A percentile compares a stretch with the other conserved stretches of the same genome.
phyloP scores from a whole-genome alignment of 129 eudicot genomes.

The Artemisia argyi region DNA sequence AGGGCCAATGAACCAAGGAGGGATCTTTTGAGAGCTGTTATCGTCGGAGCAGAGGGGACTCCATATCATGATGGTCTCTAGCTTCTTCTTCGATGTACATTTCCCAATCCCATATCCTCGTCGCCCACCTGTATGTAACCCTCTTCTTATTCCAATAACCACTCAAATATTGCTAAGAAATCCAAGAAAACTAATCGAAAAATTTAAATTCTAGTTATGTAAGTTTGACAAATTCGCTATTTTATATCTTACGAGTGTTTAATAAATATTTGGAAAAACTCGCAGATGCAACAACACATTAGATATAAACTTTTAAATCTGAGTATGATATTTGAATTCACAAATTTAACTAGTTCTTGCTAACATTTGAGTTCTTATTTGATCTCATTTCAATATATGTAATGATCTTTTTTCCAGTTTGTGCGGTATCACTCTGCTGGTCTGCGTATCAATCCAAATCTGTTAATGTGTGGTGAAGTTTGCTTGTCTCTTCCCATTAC shows the following conservation, averaged over 20 bases:
- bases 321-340: too few species aligned
- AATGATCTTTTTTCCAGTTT: constrained; percentile 33
- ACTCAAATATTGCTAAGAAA: not conserved
- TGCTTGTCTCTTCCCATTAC: constrained; percentile 54
- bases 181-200: too few species aligned
- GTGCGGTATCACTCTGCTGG: constrained; percentile 79
- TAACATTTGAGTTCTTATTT: too few species aligned
- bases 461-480: constrained; percentile 52
- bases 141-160: not conserved
- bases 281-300: too few species aligned
- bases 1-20: constrained; percentile 75
- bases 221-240: too few species aligned
- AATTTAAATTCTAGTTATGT: too few species aligned
- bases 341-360: too few species aligned
- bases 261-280: too few species aligned
- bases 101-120: constrained; percentile 57
- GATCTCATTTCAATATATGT: not conserved
- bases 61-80: constrained; percentile 89
- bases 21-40: constrained; percentile 80
- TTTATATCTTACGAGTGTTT: too few species aligned
- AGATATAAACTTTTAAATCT: too few species aligned
- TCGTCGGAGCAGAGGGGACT: constrained; percentile 80
- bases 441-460: constrained; percentile 58
- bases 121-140: constrained; percentile 57
- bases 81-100: constrained; percentile 64